Evolutionary conservation across 768 basidiomycete species (phyloP).

Genomic region (Macrolepiota albuminosa): DNA sequence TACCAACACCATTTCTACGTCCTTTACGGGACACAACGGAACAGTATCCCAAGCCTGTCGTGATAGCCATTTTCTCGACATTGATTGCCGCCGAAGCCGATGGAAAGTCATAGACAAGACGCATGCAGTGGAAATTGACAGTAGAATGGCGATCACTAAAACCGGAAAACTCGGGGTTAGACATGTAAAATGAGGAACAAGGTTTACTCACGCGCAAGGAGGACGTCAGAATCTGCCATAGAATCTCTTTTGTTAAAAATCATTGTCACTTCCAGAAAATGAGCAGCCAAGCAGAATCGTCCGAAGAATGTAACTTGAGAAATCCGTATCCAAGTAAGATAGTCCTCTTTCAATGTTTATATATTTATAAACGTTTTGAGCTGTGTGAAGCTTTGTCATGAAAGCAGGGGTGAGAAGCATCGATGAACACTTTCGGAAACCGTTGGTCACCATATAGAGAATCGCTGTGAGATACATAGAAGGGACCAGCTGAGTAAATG

Average conservation of each 20-base stretch:
- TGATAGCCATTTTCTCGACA: constrained; percentile 1
- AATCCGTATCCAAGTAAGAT: neutral
- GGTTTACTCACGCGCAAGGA: constrained; percentile 4
- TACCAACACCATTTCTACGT: neutral
- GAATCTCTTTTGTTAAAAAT: constrained; percentile 2
- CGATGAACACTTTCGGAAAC: neutral
- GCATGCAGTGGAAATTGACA: constrained; percentile 8
- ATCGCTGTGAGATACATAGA: neutral
- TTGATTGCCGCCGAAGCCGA: constrained; percentile 1
- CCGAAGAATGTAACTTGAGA: neutral
- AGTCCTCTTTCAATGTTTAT: neutral
- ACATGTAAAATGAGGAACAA: neutral
- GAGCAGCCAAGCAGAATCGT: neutral
- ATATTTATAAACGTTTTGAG: neutral
- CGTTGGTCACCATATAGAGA: neutral
- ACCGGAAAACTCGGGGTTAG: neutral
- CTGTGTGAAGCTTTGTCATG: neutral
- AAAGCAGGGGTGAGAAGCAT: neutral
- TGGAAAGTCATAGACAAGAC: constrained; percentile 7
- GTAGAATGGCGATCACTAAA: constrained; percentile 11
- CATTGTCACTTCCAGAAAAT: neutral
- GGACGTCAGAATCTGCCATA: constrained; percentile 1
- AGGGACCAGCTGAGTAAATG: neutral
- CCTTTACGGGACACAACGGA: constrained; percentile 1
- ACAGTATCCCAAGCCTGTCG: constrained; percentile 7